These are phyloP conservation scores for Quercus berberidifolia DNA, from an alignment of 306 rosid genomes.

Conservation along the genomic window DNA sequence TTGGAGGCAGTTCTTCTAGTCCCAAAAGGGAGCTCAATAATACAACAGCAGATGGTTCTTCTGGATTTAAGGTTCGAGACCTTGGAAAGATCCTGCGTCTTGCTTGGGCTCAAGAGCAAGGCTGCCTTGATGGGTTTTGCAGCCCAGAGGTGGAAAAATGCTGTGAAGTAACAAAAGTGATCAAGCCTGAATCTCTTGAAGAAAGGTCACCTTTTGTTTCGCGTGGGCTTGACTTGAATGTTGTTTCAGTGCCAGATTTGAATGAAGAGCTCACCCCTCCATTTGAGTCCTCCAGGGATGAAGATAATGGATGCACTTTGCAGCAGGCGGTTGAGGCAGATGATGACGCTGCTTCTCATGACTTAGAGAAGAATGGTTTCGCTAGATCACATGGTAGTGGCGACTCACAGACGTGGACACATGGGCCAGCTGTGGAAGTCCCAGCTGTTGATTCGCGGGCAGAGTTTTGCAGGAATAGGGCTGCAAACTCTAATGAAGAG, in stretches of 20 bases:
- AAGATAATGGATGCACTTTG: constrained; percentile 86
- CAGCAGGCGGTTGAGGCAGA: constrained; percentile 88
- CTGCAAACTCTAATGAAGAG: constrained; percentile 62
- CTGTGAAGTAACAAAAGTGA: constrained; percentile 51
- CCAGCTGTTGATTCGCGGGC: constrained; percentile 83
- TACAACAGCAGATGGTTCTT: constrained; percentile 36
- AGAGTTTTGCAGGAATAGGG: constrained; percentile 70
- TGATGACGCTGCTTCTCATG: constrained; percentile 92
- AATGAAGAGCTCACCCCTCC: constrained; percentile 97
- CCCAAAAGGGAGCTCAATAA: constrained; percentile 51
- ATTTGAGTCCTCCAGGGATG: constrained; percentile 90
- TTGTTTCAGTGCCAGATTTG: constrained; percentile 84
- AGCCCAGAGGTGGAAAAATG: constrained; percentile 63
- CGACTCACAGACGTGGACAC: constrained; percentile 88
- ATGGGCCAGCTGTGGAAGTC: constrained; percentile 56
- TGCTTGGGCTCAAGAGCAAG: constrained; percentile 85
- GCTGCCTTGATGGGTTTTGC: constrained; percentile 70
- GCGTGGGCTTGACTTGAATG: constrained; percentile 87
- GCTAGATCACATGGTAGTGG: constrained; percentile 93
- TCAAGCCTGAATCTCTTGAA: constrained; percentile 53
- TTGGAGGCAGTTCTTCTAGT: constrained; percentile 48
- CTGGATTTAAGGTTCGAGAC: constrained; percentile 91
- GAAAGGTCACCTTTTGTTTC: constrained; percentile 55
- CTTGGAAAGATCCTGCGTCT: constrained; percentile 78
- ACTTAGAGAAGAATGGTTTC: constrained; percentile 55